Evolutionary conservation across 176 grass and related monocot genomes (phyloP).

Genomic region (Oryza rufipogon): DNA sequence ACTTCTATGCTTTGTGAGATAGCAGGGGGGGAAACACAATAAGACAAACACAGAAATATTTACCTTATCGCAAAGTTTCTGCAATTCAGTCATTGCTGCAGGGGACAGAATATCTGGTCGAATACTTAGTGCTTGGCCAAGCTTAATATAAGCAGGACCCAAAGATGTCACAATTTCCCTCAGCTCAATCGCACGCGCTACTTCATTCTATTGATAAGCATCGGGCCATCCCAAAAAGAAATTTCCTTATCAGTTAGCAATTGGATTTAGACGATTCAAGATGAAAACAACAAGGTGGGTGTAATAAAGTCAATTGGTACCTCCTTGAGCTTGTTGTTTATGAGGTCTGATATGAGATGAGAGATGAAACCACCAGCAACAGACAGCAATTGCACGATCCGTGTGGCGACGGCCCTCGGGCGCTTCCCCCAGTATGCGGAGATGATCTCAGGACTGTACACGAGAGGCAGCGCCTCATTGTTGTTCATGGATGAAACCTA

Average conservation of each 20-base stretch:
- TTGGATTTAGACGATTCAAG: neutral
- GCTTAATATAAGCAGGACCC: conserved; percentile 95
- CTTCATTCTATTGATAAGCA: conserved; percentile 63
- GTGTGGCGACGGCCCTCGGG: conserved; percentile 72
- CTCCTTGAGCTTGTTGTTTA: conserved; percentile 88
- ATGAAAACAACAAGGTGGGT: neutral
- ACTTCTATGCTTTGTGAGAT: neutral
- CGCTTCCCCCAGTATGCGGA: conserved; percentile 83
- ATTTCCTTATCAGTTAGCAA: neutral
- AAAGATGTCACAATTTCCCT: conserved; percentile 95
- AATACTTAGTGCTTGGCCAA: conserved; percentile 93
- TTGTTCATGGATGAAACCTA: conserved; percentile 63
- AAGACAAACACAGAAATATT: neutral
- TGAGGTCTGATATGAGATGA: conserved; percentile 73
- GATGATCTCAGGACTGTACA: conserved; percentile 89
- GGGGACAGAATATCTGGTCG: conserved; percentile 94
- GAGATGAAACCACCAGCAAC: conserved; percentile 95
- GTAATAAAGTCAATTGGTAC: no score
- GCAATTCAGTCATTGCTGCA: conserved; percentile 88
- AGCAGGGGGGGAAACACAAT: neutral
- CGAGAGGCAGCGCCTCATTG: conserved; percentile 68
- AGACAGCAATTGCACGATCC: conserved; percentile 76
- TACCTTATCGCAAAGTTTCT: conserved; percentile 96
- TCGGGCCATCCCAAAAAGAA: conserved; percentile 2
- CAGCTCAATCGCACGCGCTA: conserved; percentile 83